These are phyloP conservation scores for Pharus latifolius DNA, from an alignment of 176 grass and related monocot genomes.

Conservation along the genomic window DNA sequence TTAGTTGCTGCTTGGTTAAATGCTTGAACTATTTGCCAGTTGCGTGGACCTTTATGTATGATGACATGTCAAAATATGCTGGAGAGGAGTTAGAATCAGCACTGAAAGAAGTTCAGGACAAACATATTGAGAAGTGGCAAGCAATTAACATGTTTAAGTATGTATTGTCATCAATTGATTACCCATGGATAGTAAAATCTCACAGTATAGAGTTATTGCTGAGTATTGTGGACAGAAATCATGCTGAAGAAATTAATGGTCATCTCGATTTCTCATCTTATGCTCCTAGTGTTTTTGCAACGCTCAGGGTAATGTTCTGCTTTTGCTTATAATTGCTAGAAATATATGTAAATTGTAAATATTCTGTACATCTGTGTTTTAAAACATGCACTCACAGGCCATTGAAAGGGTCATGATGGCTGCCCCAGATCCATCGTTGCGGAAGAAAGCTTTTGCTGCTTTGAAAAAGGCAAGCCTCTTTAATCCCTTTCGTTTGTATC, in stretches of 20 bases:
- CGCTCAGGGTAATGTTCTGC: constrained; percentile 49
- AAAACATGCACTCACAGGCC: constrained; percentile 35
- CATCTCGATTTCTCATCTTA: constrained; percentile 34
- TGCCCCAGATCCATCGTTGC: constrained; percentile 40
- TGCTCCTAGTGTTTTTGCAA: constrained; percentile 34
- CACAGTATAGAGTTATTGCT: constrained; percentile 54
- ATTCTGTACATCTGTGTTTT: constrained; percentile 13
- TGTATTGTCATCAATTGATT: constrained; percentile 51
- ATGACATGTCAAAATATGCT: constrained; percentile 44
- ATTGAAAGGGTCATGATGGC: constrained; percentile 77
- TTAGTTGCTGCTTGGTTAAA: constrained; percentile 4
- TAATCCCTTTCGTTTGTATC: background rate
- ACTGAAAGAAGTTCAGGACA: constrained; percentile 40
- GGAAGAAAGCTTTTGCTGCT: constrained; percentile 69
- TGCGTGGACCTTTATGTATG: constrained; percentile 48
- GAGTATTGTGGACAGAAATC: constrained; percentile 34
- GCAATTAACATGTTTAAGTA: constrained; percentile 59
- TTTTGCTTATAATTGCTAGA: background rate
- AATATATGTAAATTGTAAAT: background rate
- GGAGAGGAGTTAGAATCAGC: constrained; percentile 35
- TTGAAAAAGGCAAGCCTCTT: constrained; percentile 48
- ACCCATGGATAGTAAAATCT: constrained; percentile 75
- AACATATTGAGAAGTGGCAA: constrained; percentile 46
- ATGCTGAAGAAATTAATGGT: constrained; percentile 28
- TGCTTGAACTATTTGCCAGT: constrained; percentile 34